Conservation (phyloP, 2,329 filamentous ascomycete species). For the Stylonectria norvegica region DNA sequence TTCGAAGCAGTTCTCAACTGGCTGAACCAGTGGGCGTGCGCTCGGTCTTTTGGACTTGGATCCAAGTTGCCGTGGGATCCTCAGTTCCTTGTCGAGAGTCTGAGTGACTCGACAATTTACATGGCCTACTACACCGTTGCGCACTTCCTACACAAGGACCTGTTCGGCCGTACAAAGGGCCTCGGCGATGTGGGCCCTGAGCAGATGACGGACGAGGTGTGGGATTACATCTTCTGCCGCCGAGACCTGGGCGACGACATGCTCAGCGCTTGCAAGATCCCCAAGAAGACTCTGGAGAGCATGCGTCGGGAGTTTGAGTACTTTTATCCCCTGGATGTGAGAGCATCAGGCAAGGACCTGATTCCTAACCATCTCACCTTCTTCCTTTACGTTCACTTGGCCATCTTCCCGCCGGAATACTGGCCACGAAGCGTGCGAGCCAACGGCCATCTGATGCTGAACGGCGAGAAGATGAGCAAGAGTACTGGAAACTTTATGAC, state of each 20-base stretch:
- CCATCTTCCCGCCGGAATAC: constrained; percentile 81
- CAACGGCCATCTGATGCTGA: constrained; percentile 91
- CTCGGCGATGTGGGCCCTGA: constrained; percentile 67
- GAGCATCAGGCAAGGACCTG: constrained; percentile 87
- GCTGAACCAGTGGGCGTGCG: constrained; percentile 95
- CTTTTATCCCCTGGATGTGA: constrained; percentile 90
- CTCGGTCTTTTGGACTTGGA: constrained; percentile 85
- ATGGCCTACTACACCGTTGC: constrained; percentile 74
- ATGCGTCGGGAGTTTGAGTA: constrained; percentile 94
- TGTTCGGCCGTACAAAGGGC: constrained; percentile 75
- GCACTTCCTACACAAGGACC: constrained; percentile 73
- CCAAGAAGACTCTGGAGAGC: constrained; percentile 67
- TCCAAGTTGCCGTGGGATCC: constrained; percentile 94
- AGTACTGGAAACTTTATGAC: constrained; percentile 97
- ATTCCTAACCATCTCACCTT: constrained; percentile 95
- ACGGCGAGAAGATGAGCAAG: constrained; percentile 98
- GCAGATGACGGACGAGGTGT: constrained; percentile 92
- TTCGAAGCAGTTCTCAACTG: constrained; percentile 86
- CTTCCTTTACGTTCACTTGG: constrained; percentile 89
- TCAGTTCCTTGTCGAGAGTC: constrained; percentile 84
- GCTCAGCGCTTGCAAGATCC: constrained; percentile 64
- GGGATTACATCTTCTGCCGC: constrained; percentile 91
- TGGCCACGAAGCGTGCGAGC: constrained; percentile 84
- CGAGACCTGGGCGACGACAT: constrained; percentile 66
- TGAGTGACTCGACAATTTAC: constrained; percentile 92